Evolutionary conservation across 139 green algal species (phyloP), one percentile per base, ranked within the genome.

Genomic region (Picochlorum sp.): DNA sequence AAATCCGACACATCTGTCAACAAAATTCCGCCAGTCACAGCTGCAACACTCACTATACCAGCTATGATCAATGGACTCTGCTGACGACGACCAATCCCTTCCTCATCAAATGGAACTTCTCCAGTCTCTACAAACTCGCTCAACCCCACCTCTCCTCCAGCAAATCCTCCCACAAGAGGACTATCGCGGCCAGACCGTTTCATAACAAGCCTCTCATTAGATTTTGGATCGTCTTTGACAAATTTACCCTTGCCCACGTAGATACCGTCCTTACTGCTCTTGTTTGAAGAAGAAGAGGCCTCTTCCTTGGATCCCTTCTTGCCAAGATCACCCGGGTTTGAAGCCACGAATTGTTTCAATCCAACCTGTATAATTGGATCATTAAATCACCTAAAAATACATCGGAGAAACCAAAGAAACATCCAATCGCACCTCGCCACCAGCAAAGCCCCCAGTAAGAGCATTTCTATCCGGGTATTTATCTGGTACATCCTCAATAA

Each of bases 391-490:
- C 15, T n/a, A n/a, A 45, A 34, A 0, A 10, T 28, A 9, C 31
- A 62, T 58, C 23, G 50, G 23, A 8, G 23, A 14, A 14, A 21
- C 56, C 31, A 54, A 54, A 52, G 55, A 8, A 44, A 62, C 30
- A 44, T 62, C 6, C 18, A 34, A 54, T 23, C 85, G 85, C 47
- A 62, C 45, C 80, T 95, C 88, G 18, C 88, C 88, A 31, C 85
- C 88, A 6, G 88, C 88, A 82, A 94, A 95, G 21, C 88, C 88
- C 34, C 88, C 88, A 2, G 83, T 86, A 3, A 86, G 28, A 23
- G 23, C 1, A 21, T 38, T 66, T 16, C 65, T 61, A n/a, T 26
- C 59, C 4, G 71, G 71, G 63, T 77, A 77, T 57, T 70, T 69
- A 44, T 34, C 16, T 45, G 71, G 57, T 58, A 73, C 70, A 49